phyloP scores from a whole-genome alignment of 106 monocot genomes.

The Acanthochlamys bracteata region DNA sequence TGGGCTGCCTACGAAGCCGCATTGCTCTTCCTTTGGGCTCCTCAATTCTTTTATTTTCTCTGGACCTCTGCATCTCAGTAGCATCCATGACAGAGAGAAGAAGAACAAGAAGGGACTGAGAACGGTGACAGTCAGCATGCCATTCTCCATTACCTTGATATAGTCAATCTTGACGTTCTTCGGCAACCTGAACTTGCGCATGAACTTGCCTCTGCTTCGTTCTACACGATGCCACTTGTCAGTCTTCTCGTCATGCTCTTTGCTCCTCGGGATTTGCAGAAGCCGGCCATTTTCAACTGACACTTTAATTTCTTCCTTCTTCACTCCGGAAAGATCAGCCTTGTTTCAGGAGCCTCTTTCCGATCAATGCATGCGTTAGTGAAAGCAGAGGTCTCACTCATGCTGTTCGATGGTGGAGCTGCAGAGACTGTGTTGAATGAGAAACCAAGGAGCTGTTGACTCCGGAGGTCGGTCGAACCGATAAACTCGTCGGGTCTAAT shows the following conservation, averaged over 20 bases:
- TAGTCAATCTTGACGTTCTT: slow-evolving; percentile 29
- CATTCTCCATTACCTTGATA: slow-evolving; percentile 38
- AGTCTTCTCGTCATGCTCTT: slow-evolving; percentile 29
- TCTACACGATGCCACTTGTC: slow-evolving; percentile 35
- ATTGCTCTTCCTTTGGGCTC: slow-evolving; percentile 22
- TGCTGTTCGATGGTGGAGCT: not conserved
- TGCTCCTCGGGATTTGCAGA: slow-evolving; percentile 15
- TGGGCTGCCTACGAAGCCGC: no score
- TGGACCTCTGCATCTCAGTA: no score
- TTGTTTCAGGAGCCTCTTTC: slow-evolving; percentile 25
- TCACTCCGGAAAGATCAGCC: slow-evolving; percentile 15
- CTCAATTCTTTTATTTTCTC: no score
- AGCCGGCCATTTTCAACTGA: slow-evolving; percentile 10
- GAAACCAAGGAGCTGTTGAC: no score
- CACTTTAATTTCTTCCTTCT: slow-evolving; percentile 6
- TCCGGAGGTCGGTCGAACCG: no score
- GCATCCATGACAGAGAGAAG: no score
- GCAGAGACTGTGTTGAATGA: slow-evolving; percentile 4
- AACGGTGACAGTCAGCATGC: slow-evolving; percentile 34
- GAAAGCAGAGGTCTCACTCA: slow-evolving; percentile 13
- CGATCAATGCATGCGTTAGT: slow-evolving; percentile 23
- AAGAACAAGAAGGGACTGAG: no score
- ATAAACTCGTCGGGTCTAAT: no score
- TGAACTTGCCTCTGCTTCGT: slow-evolving; percentile 32
- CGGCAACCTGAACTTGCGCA: slow-evolving; percentile 31